Evolutionary conservation across 371 early-diverging fungal species (phyloP).

Genomic region (Hamiltosporidium magnivora): DNA sequence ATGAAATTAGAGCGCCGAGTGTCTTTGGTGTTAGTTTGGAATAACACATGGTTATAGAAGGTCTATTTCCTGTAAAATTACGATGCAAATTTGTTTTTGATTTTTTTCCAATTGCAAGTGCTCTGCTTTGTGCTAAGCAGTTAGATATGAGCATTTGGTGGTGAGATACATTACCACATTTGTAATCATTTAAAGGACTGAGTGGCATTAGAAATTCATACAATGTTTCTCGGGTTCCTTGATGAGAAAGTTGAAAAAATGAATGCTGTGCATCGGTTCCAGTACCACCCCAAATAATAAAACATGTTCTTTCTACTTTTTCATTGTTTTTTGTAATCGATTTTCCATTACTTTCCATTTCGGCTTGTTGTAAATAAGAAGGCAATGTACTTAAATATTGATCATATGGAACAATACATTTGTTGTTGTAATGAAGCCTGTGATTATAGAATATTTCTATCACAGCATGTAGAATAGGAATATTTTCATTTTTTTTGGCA

Average conservation of each 20-base stretch:
- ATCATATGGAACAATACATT: slow-evolving; percentile 89
- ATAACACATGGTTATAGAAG: slow-evolving; percentile 83
- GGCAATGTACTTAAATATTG: slow-evolving; percentile 86
- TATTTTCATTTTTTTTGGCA: slow-evolving; percentile 70
- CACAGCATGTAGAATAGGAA: slow-evolving; percentile 76
- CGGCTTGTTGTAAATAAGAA: slow-evolving; percentile 88
- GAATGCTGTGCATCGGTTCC: slow-evolving; percentile 98
- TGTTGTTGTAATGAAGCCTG: slow-evolving; percentile 77
- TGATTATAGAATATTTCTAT: slow-evolving; percentile 95
- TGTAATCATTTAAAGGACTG: slow-evolving; percentile 51
- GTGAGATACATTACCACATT: slow-evolving; percentile 59
- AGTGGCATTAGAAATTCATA: slow-evolving; percentile 85
- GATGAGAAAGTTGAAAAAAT: slow-evolving; percentile 95
- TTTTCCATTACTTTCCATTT: slow-evolving; percentile 99
- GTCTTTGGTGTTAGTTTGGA: slow-evolving; percentile 75
- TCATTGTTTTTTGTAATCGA: slow-evolving; percentile 67
- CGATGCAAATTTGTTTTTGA: slow-evolving; percentile 67
- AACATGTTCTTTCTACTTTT: slow-evolving; percentile 67
- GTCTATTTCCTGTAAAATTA: slow-evolving; percentile 82
- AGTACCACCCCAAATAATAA: slow-evolving; percentile 95
- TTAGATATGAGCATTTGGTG: slow-evolving; percentile 85
- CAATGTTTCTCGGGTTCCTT: slow-evolving; percentile 85
- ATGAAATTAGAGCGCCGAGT: slow-evolving; percentile 77
- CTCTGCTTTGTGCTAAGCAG: slow-evolving; percentile 94
- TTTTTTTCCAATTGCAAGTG: slow-evolving; percentile 80